Percentiles rank a stretch among this genome's conserved stretches.
These are phyloP conservation scores for Cucurbitaria berberidis DNA, from an alignment of 2,329 filamentous ascomycete genomes.

Conservation along the genomic window DNA sequence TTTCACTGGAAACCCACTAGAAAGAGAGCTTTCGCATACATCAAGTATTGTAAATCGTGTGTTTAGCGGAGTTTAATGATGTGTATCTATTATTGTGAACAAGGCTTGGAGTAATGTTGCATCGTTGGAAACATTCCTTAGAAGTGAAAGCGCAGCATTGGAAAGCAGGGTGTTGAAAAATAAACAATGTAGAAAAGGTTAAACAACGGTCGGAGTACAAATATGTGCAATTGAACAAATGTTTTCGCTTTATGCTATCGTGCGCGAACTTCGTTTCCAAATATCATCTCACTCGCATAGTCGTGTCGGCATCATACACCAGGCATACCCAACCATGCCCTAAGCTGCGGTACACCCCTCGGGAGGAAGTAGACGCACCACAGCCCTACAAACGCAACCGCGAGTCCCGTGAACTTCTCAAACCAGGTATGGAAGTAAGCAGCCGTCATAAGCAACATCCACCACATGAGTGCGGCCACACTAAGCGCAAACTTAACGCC, in stretches of 20 bases:
- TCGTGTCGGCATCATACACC: constrained; percentile 44
- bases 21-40: too few species aligned
- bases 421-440: constrained; percentile 99
- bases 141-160: too few species aligned
- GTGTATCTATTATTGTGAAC: too few species aligned
- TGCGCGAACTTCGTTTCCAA: not conserved
- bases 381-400: constrained; percentile 55
- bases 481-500: constrained; percentile 61
- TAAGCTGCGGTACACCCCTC: constrained; percentile 50
- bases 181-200: too few species aligned
- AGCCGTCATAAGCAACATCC: constrained; percentile 99
- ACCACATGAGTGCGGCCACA: constrained; percentile 76
- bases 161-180: too few species aligned
- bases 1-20: too few species aligned
- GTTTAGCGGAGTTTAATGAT: too few species aligned
- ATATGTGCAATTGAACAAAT: not conserved
- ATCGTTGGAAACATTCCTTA: too few species aligned
- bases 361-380: constrained; percentile 58
- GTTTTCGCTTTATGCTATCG: not conserved
- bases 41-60: too few species aligned
- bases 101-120: too few species aligned
- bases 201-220: not conserved
- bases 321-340: constrained; percentile 56
- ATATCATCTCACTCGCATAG: not conserved
- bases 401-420: constrained; percentile 73